Conservation (phyloP, 108 stramenopile species). For the Fragilariopsis cylindrus region DNA sequence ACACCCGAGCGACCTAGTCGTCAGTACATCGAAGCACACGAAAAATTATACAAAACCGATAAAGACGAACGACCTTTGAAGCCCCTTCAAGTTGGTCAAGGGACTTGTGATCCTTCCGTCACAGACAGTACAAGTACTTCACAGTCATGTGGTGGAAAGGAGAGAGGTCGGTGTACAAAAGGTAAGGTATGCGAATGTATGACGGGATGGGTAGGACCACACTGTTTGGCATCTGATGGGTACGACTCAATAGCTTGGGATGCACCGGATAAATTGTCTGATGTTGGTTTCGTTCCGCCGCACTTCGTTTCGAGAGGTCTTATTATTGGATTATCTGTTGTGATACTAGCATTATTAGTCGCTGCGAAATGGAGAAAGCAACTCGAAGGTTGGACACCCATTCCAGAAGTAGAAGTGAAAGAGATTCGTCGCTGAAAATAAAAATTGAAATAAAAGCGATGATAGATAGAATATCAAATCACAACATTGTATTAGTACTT, state of each 20-base stretch:
- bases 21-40: slow-evolving; percentile 87
- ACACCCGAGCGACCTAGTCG: slow-evolving; percentile 88
- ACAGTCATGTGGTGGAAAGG: slow-evolving; percentile 64
- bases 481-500: too few species aligned
- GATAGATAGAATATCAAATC: not conserved
- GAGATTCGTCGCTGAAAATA: too few species aligned
- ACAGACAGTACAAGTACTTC: slow-evolving; percentile 12
- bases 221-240: slow-evolving; percentile 67
- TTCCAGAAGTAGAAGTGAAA: slow-evolving; percentile 38
- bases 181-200: slow-evolving; percentile 70
- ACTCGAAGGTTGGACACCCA: slow-evolving; percentile 57
- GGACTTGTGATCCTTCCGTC: slow-evolving; percentile 51
- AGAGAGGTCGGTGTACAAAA: slow-evolving; percentile 59
- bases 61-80: slow-evolving; percentile 72
- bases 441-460: not conserved
- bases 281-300: slow-evolving; percentile 73
- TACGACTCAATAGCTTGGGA: slow-evolving; percentile 78
- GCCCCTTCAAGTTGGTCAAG: slow-evolving; percentile 67
- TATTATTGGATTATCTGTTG: slow-evolving; percentile 23
- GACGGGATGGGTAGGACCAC: slow-evolving; percentile 81
- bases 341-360: slow-evolving; percentile 25
- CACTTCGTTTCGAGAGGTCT: slow-evolving; percentile 29
- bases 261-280: slow-evolving; percentile 57
- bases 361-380: slow-evolving; percentile 32
- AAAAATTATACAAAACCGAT: slow-evolving; percentile 71